Evolutionary conservation across 148 eudicot species (phyloP).

Genomic region (Cornus suecica): DNA sequence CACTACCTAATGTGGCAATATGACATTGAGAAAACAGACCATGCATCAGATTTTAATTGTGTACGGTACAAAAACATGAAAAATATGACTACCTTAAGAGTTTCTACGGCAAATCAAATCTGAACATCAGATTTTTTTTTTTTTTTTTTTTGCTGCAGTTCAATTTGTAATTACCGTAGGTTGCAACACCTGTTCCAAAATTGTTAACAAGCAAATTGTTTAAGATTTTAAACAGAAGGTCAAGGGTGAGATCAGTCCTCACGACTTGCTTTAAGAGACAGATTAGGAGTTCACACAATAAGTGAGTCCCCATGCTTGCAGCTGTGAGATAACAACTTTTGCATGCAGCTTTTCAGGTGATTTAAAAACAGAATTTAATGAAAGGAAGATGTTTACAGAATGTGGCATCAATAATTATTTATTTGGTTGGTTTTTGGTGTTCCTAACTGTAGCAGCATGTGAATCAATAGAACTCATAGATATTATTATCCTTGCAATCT

Average conservation of each 20-base stretch:
- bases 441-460: neutral
- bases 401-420: neutral
- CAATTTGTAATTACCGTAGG: too few relatives aligned
- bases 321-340: neutral
- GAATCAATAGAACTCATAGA: neutral
- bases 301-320: neutral
- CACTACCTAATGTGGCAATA: too few relatives aligned
- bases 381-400: neutral
- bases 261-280: neutral
- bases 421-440: neutral
- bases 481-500: neutral
- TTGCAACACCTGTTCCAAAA: too few relatives aligned
- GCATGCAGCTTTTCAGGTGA: neutral
- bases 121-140: too few relatives aligned
- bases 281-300: neutral
- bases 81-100: too few relatives aligned
- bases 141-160: too few relatives aligned
- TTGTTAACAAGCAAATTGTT: too few relatives aligned
- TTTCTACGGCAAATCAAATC: too few relatives aligned
- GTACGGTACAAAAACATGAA: too few relatives aligned
- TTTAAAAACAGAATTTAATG: too few relatives aligned
- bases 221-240: neutral
- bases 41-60: too few relatives aligned
- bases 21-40: too few relatives aligned
- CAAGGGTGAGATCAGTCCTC: neutral